Percentiles rank a stretch among this genome's conserved stretches.
Conservation (phyloP, 371 early-diverging fungal species). For the Mucor circinelloides region DNA sequence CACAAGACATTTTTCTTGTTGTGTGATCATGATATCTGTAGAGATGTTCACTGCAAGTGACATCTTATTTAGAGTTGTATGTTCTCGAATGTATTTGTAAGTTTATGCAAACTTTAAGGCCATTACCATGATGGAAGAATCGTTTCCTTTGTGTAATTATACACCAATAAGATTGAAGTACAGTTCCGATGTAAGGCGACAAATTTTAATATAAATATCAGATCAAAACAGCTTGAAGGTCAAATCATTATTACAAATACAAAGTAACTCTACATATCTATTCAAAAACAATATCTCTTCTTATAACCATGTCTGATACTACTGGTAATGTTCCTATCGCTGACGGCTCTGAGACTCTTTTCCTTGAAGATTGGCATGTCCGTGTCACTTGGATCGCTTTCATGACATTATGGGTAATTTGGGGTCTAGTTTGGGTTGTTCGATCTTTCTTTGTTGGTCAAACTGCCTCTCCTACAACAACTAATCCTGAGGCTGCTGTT, state of each 20-base stretch:
- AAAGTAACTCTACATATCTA: background rate
- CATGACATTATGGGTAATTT: slow-evolving; percentile 35
- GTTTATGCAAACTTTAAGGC: background rate
- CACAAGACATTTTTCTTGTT: background rate
- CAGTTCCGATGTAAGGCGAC: background rate
- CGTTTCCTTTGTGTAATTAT: background rate
- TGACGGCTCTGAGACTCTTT: background rate
- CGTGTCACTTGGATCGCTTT: slow-evolving; percentile 37
- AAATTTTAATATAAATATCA: background rate
- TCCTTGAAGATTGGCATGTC: slow-evolving; percentile 32
- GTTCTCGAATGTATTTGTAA: background rate
- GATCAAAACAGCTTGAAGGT: background rate
- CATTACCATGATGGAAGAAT: background rate
- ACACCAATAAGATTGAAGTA: background rate
- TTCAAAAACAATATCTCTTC: background rate
- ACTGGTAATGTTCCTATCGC: background rate
- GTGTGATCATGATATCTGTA: background rate
- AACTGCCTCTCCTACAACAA: background rate
- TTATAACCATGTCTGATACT: background rate
- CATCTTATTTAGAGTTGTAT: background rate
- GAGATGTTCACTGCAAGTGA: background rate
- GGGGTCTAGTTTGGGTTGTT: slow-evolving; percentile 31
- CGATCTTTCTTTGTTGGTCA: slow-evolving; percentile 26
- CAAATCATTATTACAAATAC: background rate
- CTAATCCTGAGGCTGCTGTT: background rate